Evolutionary conservation across 2,329 filamentous ascomycete genomes (phyloP).

Genomic region (Arthrobotrys sinensis): DNA sequence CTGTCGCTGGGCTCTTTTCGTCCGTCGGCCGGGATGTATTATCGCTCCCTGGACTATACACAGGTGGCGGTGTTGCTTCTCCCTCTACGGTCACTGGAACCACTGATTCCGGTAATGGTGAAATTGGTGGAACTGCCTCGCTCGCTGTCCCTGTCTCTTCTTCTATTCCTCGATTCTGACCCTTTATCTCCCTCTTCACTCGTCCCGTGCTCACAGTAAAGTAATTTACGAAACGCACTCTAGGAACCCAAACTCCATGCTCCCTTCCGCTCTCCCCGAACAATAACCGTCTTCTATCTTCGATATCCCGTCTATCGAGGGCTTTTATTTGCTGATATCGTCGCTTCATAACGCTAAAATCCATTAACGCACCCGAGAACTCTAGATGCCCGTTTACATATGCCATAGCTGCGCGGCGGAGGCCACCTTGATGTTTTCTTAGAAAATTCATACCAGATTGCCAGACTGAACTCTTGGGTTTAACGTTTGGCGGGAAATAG

Average conservation of each 20-base stretch:
- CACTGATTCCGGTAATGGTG: constrained; percentile 36
- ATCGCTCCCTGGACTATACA: constrained; percentile 18
- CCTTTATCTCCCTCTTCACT: constrained; percentile 70
- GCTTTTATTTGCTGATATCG: constrained; percentile 80
- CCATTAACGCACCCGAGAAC: constrained; percentile 84
- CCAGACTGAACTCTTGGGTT: constrained; percentile 66
- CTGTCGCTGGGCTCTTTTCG: background rate
- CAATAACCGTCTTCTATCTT: constrained; percentile 31
- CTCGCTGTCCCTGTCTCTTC: constrained; percentile 57
- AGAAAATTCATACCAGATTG: constrained; percentile 77
- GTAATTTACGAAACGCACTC: constrained; percentile 88
- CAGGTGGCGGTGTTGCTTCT: constrained; percentile 23
- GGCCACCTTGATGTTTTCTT: constrained; percentile 82
- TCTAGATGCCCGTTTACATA: constrained; percentile 86
- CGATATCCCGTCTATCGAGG: constrained; percentile 72
- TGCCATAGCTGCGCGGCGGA: constrained; percentile 79
- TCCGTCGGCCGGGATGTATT: background rate
- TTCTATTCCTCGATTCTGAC: constrained; percentile 13
- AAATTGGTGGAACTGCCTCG: constrained; percentile 60
- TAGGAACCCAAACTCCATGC: constrained; percentile 64
- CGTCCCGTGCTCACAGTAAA: constrained; percentile 87
- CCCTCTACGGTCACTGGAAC: constrained; percentile 18
- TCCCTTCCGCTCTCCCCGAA: constrained; percentile 58
- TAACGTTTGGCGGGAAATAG: constrained; percentile 32
- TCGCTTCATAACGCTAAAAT: constrained; percentile 78